These are phyloP conservation scores for Metarhizium robertsii DNA, from an alignment of 2,329 filamentous ascomycete genomes.

Conservation along the genomic window DNA sequence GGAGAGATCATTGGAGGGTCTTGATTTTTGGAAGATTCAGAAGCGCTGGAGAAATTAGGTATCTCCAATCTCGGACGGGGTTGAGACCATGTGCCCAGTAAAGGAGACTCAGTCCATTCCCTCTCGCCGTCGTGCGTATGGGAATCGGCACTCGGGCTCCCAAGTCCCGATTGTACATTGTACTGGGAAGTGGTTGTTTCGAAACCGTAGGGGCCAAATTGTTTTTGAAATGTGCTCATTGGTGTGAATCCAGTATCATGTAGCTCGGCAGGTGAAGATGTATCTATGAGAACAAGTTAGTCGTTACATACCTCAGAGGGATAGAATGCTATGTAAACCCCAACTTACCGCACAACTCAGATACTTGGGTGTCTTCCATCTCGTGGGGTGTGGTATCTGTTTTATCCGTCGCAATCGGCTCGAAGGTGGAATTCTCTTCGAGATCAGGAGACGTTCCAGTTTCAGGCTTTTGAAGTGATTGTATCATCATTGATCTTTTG, in stretches of 20 bases:
- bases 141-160: background rate
- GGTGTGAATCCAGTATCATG: conserved; percentile 23
- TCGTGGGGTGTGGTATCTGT: conserved; percentile 18
- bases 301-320: background rate
- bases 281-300: conserved; percentile 23
- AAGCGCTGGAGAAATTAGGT: background rate
- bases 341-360: conserved; percentile 37
- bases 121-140: background rate
- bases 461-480: background rate
- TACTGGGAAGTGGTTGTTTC: background rate
- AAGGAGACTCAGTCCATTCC: conserved; percentile 4
- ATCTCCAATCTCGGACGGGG: background rate
- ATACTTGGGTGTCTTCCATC: conserved; percentile 33
- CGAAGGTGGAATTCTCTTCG: background rate
- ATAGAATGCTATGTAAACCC: background rate
- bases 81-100: background rate
- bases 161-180: background rate
- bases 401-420: background rate
- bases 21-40: background rate
- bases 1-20: background rate
- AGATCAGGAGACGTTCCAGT: conserved; percentile 6
- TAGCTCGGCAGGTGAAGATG: conserved; percentile 34
- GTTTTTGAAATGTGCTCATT: conserved; percentile 1
- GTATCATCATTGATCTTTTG: conserved; percentile 22
- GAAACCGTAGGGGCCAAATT: background rate